Evolutionary conservation across 176 grass and related monocot species (phyloP).

Genomic region (Oryza punctata): DNA sequence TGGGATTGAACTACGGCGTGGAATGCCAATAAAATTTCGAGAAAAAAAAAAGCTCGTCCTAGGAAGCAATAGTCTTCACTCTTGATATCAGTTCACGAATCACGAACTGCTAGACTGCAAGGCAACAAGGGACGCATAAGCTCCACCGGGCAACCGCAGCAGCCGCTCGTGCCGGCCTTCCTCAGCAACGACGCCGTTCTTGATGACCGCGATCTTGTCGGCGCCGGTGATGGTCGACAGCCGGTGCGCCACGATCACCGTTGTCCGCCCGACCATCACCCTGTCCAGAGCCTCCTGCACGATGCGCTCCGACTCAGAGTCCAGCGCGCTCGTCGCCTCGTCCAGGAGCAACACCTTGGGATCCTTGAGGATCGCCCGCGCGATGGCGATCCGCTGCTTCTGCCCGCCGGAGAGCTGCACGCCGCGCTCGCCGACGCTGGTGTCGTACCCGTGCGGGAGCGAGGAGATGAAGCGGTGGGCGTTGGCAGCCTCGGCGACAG

Average conservation of each 20-base stretch:
- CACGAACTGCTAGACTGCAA: constrained; percentile 44
- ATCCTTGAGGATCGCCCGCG: constrained; percentile 57
- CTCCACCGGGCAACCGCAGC: constrained; percentile 29
- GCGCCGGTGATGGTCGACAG: constrained; percentile 52
- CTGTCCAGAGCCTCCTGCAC: constrained; percentile 60
- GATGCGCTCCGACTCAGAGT: constrained; percentile 57
- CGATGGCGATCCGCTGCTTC: constrained; percentile 74
- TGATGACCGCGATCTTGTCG: constrained; percentile 45
- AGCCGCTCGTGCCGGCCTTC: constrained; percentile 47
- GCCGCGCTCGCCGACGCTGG: constrained; percentile 63
- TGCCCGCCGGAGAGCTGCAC: constrained; percentile 71
- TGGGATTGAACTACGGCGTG: background rate
- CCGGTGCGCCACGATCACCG: constrained; percentile 49
- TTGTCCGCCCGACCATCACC: constrained; percentile 58
- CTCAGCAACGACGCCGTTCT: constrained; percentile 55
- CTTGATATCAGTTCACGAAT: constrained; percentile 6
- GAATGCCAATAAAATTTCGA: background rate
- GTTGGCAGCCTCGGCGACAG: constrained; percentile 53
- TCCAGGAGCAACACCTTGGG: constrained; percentile 60
- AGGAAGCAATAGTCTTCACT: too few relatives aligned
- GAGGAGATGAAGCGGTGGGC: constrained; percentile 70
- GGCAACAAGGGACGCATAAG: constrained; percentile 51
- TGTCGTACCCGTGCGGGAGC: constrained; percentile 57
- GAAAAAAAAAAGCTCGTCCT: background rate
- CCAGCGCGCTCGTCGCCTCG: constrained; percentile 63